Evolutionary conservation across 176 grass and related monocot species (phyloP).

Genomic region (Lolium multiflorum): DNA sequence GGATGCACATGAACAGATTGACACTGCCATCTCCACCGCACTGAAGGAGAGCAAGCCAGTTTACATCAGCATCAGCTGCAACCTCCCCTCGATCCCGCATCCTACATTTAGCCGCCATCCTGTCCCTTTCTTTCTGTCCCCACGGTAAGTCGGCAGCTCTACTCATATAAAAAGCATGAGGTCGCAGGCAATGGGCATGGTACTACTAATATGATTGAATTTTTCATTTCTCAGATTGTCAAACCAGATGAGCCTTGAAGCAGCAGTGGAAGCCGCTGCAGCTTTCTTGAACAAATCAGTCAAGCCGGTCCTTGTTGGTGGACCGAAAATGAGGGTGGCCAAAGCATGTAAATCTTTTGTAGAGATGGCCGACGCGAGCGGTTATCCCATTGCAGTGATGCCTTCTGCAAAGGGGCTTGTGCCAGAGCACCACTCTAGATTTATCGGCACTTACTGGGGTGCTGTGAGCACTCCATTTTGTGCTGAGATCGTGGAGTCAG

Average conservation of each 20-base stretch:
- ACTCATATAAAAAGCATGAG: background rate
- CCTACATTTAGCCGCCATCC: slow-evolving; percentile 49
- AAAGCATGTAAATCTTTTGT: slow-evolving; percentile 57
- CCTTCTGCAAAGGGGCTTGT: slow-evolving; percentile 69
- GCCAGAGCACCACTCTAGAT: slow-evolving; percentile 52
- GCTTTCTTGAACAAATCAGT: slow-evolving; percentile 65
- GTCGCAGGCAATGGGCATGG: background rate
- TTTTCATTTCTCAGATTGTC: slow-evolving; percentile 45
- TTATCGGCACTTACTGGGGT: slow-evolving; percentile 70
- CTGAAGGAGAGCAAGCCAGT: slow-evolving; percentile 68
- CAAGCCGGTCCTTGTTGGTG: slow-evolving; percentile 60
- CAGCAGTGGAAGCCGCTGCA: slow-evolving; percentile 48
- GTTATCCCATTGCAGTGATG: slow-evolving; percentile 50
- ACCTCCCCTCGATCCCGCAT: slow-evolving; percentile 56
- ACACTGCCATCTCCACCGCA: slow-evolving; percentile 64
- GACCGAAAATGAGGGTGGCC: slow-evolving; percentile 61
- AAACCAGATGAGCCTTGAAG: slow-evolving; percentile 53
- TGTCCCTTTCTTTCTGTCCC: slow-evolving; percentile 67
- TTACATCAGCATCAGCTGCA: slow-evolving; percentile 68
- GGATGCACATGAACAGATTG: slow-evolving; percentile 67
- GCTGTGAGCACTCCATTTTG: slow-evolving; percentile 63
- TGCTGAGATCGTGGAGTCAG: slow-evolving; percentile 61
- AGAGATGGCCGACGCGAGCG: slow-evolving; percentile 55
- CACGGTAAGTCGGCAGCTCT: slow-evolving; percentile 36
- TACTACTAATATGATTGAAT: background rate